Evolutionary conservation across 2,329 filamentous ascomycete species (phyloP).

Genomic region (Fulvia fulva): DNA sequence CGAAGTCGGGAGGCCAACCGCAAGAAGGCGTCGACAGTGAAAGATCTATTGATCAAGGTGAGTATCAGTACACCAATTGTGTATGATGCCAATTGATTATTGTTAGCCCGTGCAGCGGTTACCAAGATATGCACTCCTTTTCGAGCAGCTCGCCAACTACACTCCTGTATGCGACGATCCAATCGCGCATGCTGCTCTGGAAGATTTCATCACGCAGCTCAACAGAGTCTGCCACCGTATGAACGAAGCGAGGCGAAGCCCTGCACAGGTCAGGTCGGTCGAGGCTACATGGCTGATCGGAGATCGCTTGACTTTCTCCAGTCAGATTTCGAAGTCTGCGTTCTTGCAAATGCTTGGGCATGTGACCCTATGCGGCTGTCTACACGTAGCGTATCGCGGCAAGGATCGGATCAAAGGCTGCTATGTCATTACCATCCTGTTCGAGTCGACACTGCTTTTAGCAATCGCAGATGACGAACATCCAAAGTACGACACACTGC

Average conservation of each 20-base stretch:
- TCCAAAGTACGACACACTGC: conserved; percentile 67
- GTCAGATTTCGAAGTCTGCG: conserved; percentile 57
- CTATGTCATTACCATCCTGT: conserved; percentile 84
- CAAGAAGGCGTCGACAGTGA: conserved; percentile 74
- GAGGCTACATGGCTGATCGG: conserved; percentile 83
- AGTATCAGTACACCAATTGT: conserved; percentile 6
- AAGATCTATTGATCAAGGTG: conserved; percentile 88
- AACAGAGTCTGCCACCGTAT: conserved; percentile 74
- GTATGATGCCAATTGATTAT: not conserved
- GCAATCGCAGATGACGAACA: conserved; percentile 63
- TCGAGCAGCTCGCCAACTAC: conserved; percentile 75
- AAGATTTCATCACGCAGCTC: conserved; percentile 66
- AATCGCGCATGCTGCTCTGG: conserved; percentile 73
- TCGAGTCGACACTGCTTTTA: conserved; percentile 73
- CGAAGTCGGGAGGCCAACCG: conserved; percentile 59
- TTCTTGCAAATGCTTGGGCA: conserved; percentile 73
- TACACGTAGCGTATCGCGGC: conserved; percentile 79
- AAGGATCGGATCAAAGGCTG: conserved; percentile 64
- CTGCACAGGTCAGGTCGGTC: conserved; percentile 63
- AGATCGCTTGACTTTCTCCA: conserved; percentile 70
- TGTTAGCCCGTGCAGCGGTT: conserved; percentile 81
- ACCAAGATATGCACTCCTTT: conserved; percentile 84
- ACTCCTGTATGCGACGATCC: conserved; percentile 85
- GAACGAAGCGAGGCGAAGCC: conserved; percentile 78
- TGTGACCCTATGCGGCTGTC: conserved; percentile 72